phyloP scores from a whole-genome alignment of 495 filamentous ascomycete genomes.

The Staphylotrichum longicolle region DNA sequence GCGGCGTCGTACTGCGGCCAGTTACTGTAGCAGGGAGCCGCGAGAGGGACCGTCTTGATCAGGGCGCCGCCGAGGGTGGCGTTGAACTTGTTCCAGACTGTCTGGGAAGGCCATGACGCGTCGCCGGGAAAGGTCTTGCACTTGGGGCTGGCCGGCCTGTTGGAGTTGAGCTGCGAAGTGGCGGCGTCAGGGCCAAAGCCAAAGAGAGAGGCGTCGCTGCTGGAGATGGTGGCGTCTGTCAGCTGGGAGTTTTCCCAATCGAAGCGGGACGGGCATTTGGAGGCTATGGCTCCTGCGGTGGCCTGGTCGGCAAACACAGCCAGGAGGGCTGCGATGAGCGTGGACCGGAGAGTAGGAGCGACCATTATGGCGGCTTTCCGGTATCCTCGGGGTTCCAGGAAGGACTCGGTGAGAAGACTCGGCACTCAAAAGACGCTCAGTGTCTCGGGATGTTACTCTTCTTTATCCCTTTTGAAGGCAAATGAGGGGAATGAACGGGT shows the following conservation, averaged over 20 bases:
- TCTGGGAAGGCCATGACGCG: conserved; percentile 40
- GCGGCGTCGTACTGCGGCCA: conserved; percentile 47
- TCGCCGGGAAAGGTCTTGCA: conserved; percentile 57
- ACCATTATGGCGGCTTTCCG: background rate
- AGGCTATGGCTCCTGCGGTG: background rate
- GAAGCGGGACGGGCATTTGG: conserved; percentile 20
- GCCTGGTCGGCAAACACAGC: conserved; percentile 6
- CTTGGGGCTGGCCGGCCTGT: background rate
- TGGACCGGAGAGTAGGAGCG: background rate
- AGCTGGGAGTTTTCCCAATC: conserved; percentile 23
- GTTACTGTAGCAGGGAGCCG: conserved; percentile 53
- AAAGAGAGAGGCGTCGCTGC: conserved; percentile 12
- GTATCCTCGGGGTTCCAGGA: background rate
- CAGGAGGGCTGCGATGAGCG: conserved; percentile 14
- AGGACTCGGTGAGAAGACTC: no score
- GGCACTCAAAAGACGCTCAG: no score
- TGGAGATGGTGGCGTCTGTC: conserved; percentile 16
- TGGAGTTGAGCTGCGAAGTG: background rate
- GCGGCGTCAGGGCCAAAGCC: conserved; percentile 12
- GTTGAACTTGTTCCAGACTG: conserved; percentile 47
- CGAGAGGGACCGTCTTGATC: conserved; percentile 56
- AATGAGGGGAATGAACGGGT: no score
- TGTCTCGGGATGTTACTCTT: no score
- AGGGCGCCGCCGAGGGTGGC: conserved; percentile 49
- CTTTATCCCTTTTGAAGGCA: no score